Conservation (phyloP, 1,284 basidiomycete genomes). For the Gymnopus androsaceus region DNA sequence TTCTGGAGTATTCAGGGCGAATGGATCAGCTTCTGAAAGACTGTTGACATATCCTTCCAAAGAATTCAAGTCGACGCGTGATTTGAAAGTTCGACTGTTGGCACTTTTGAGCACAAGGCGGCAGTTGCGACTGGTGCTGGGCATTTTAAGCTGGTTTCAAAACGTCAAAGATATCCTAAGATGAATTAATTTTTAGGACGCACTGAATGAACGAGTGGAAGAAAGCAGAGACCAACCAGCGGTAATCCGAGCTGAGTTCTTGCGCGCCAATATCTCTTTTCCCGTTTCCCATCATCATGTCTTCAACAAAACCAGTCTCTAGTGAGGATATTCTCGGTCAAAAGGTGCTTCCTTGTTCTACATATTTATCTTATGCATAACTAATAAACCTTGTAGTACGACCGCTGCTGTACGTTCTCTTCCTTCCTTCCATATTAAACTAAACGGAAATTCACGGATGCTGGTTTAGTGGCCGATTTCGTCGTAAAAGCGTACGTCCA, state of each 20-base stretch:
- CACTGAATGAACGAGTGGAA: too few relatives aligned
- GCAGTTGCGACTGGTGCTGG: too few relatives aligned
- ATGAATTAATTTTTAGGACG: too few relatives aligned
- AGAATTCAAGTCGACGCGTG: too few relatives aligned
- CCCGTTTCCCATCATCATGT: conserved; percentile 39
- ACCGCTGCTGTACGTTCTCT: conserved; percentile 79
- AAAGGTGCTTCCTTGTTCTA: conserved; percentile 61
- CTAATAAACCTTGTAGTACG: conserved; percentile 61
- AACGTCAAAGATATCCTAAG: too few relatives aligned
- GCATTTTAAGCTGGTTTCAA: too few relatives aligned
- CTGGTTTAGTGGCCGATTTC: conserved; percentile 66
- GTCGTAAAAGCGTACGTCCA: conserved; percentile 72
- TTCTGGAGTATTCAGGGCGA: too few relatives aligned
- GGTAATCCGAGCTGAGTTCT: neutral
- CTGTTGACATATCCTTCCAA: too few relatives aligned
- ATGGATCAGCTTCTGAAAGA: too few relatives aligned
- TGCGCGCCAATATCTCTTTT: conserved; percentile 10
- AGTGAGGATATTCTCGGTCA: conserved; percentile 86
- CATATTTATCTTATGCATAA: neutral
- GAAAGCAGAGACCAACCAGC: conserved; percentile 3
- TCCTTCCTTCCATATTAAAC: neutral
- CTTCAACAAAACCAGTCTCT: conserved; percentile 60
- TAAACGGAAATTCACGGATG: neutral
- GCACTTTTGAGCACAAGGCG: too few relatives aligned
- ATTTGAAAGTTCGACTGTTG: too few relatives aligned